Percentiles rank a stretch among this genome's conserved stretches.
Evolutionary conservation across 148 eudicot species (phyloP).

Genomic region (Agrostemma githago): DNA sequence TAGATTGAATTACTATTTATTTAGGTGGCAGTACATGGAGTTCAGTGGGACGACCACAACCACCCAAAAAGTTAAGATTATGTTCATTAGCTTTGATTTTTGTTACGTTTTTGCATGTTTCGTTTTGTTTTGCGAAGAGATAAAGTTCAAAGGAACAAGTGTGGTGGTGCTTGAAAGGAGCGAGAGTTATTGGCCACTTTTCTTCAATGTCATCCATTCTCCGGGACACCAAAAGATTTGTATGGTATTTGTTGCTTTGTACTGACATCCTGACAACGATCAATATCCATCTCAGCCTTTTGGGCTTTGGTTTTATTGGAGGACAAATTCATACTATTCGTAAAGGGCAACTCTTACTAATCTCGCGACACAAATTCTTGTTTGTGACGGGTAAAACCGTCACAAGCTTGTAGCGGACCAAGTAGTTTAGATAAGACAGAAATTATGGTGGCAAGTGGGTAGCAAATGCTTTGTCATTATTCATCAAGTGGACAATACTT

Average conservation of each 20-base stretch:
- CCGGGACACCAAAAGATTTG: not conserved
- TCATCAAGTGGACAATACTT: too few species aligned
- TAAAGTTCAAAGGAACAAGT: conserved; percentile 25
- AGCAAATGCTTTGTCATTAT: too few species aligned
- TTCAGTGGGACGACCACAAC: conserved; percentile 17
- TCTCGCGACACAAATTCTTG: too few species aligned
- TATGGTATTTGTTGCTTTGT: conserved; percentile 15
- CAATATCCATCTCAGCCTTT: not conserved
- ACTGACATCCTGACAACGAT: conserved; percentile 6
- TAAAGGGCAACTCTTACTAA: not conserved
- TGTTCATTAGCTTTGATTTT: conserved; percentile 3
- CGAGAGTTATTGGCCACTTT: conserved; percentile 19
- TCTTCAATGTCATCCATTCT: conserved; percentile 20
- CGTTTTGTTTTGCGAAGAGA: conserved; percentile 13
- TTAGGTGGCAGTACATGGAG: conserved; percentile 3
- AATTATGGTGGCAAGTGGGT: too few species aligned
- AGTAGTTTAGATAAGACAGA: too few species aligned
- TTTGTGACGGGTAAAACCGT: not conserved
- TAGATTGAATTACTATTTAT: not conserved
- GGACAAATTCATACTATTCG: not conserved
- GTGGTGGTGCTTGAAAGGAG: conserved; percentile 47
- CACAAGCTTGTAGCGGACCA: too few species aligned
- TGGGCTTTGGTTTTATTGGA: not conserved
- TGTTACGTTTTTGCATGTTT: not conserved
- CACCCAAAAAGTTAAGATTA: conserved; percentile 17